phyloP scores from a whole-genome alignment of 116 monocot species.

The Posidonia oceanica region DNA sequence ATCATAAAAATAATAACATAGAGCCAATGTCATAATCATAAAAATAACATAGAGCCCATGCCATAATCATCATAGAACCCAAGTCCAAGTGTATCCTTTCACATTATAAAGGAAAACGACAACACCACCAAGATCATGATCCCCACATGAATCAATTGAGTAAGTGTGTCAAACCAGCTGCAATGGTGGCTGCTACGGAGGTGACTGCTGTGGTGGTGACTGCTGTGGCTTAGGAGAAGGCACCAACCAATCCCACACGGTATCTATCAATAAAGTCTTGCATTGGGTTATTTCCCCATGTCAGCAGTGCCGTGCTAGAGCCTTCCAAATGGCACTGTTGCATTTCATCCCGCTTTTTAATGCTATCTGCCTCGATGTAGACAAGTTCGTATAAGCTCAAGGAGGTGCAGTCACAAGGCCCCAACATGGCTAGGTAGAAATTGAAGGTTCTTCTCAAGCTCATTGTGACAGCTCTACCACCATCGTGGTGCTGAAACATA shows the following conservation, averaged over 20 bases:
- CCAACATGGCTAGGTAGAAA: constrained; percentile 44
- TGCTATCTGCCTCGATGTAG: constrained; percentile 48
- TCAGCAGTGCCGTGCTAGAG: not conserved
- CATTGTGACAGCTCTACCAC: constrained; percentile 64
- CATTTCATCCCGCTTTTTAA: constrained; percentile 13
- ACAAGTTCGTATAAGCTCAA: constrained; percentile 74
- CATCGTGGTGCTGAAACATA: constrained; percentile 70
- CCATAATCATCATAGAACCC: too few relatives aligned
- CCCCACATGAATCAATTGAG: too few relatives aligned
- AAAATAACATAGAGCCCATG: too few relatives aligned
- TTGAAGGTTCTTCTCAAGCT: constrained; percentile 66
- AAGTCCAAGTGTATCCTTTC: too few relatives aligned
- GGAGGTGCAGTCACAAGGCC: constrained; percentile 65
- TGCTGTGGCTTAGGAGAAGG: not conserved
- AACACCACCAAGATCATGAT: too few relatives aligned
- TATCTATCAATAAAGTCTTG: constrained; percentile 43
- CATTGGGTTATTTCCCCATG: constrained; percentile 7
- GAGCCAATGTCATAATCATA: too few relatives aligned
- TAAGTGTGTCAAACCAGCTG: too few relatives aligned
- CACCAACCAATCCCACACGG: constrained; percentile 1
- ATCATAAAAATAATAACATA: too few relatives aligned
- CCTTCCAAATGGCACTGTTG: constrained; percentile 13
- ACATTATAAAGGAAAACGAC: too few relatives aligned
- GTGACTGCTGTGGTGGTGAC: too few relatives aligned
- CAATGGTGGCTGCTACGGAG: too few relatives aligned